Evolutionary conservation across 2,329 filamentous ascomycete genomes (phyloP), one percentile per base, ranked within the genome.

Genomic region (Diaporthe nobilis): DNA sequence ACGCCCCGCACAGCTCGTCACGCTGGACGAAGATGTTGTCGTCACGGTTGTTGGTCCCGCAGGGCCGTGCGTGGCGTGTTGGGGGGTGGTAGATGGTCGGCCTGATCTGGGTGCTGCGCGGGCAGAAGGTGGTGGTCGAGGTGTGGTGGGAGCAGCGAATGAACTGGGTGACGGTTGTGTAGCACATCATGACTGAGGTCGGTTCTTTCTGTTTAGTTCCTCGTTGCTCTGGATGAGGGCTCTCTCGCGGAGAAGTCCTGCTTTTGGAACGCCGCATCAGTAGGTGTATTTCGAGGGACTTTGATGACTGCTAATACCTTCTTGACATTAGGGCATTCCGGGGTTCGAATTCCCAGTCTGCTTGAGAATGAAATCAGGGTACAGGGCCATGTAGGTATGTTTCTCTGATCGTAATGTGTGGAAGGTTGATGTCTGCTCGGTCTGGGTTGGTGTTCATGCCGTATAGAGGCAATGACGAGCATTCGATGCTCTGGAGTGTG

Each of bases 1-100:
- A 72, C 13, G 42, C 22, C 15, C 49, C 28, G 28, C 70, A 72
- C n/a, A 72, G 53, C 25, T 31, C 28, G 44, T 72, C 55, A 15
- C 55, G 42, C 22, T 49, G 37, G 55, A 72, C 31, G 22, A 37
- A 4, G 25, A 31, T 8, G 25, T 17, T 9, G 4, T 9, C 28
- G 22, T 17, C 28, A 12, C 8, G 10, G 47, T 4, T 0, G 17
- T 39, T 51, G 13, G 55, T 15, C 28, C 7, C 9, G 55, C 65
- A 68, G 4, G 47, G 63, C 8, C 47, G 47, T 28, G 37, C 12
- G 22, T 49, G 34, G 34, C 25, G 20, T 12, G 55, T 13, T 22
- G 53, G 37, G n/a, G 57, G 31, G 1, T 47, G 44, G 44, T 28
- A 60, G 15, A 42, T 55, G 34, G 31, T 63, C 28, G 44, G 42